Evolutionary conservation across 2,329 filamentous ascomycete genomes (phyloP).

Genomic region (Penicillium vulpinum): DNA sequence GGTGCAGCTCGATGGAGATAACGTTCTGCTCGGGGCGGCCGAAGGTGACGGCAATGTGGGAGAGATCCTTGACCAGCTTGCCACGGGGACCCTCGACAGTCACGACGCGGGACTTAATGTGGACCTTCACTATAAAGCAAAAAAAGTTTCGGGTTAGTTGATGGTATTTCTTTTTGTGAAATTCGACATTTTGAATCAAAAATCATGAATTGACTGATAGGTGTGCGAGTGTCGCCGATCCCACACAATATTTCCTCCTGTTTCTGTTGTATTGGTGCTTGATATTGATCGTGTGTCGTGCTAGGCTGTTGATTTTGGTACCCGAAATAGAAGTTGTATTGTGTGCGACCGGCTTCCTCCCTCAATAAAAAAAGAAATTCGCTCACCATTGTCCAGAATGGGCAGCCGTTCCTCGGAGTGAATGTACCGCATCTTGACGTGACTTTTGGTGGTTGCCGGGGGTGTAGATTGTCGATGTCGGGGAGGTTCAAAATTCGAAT

Average conservation of each 20-base stretch:
- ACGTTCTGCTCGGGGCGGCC: conserved; percentile 77
- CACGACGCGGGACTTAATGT: conserved; percentile 94
- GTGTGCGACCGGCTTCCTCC: conserved; percentile 16
- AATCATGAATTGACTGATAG: conserved; percentile 3
- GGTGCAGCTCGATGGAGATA: conserved; percentile 98
- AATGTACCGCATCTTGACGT: conserved; percentile 98
- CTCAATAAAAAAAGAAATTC: conserved; percentile 30
- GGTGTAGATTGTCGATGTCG: conserved; percentile 41
- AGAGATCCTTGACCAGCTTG: conserved; percentile 96
- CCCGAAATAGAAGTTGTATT: conserved; percentile 5
- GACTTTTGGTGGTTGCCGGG: conserved; percentile 44
- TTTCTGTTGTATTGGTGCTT: background rate
- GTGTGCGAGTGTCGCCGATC: conserved; percentile 8
- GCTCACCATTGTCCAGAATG: conserved; percentile 94
- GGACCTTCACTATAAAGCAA: conserved; percentile 77
- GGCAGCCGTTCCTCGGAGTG: conserved; percentile 94
- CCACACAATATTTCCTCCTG: conserved; percentile 11
- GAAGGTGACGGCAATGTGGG: conserved; percentile 96
- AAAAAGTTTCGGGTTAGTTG: conserved; percentile 15
- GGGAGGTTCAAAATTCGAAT: conserved; percentile 43
- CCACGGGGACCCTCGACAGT: conserved; percentile 97
- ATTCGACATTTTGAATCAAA: conserved; percentile 9
- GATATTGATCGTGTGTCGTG: background rate
- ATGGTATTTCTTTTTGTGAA: background rate
- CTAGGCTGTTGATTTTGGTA: conserved; percentile 3